phyloP scores from a whole-genome alignment of 1,139 yeast genomes.

The Taphrina flavorubra region DNA sequence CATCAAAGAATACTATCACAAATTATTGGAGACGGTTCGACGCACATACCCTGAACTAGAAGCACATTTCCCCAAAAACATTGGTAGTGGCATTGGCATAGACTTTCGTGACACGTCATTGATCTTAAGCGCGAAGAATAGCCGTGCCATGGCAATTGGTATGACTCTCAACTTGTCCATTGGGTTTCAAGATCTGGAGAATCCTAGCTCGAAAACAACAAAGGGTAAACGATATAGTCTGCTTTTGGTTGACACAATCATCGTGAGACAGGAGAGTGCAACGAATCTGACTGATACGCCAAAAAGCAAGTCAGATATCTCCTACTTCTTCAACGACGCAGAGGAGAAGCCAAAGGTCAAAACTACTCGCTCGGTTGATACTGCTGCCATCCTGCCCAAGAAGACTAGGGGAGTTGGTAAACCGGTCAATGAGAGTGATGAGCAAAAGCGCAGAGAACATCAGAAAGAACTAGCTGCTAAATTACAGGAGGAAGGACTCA shows the following conservation, averaged over 20 bases:
- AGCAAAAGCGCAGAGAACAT: conserved; percentile 78
- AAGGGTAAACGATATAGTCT: conserved; percentile 67
- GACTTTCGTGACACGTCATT: conserved; percentile 85
- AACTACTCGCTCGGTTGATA: conserved; percentile 48
- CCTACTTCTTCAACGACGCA: conserved; percentile 72
- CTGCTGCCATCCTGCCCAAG: conserved; percentile 61
- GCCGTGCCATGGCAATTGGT: conserved; percentile 69
- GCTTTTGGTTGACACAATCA: conserved; percentile 80
- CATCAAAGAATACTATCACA: conserved; percentile 70
- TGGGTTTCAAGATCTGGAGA: conserved; percentile 70
- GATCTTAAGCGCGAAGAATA: conserved; percentile 74
- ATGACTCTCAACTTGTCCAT: conserved; percentile 76
- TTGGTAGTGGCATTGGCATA: conserved; percentile 90
- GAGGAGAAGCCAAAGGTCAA: conserved; percentile 50
- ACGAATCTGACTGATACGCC: conserved; percentile 78
- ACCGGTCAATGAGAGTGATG: conserved; percentile 73
- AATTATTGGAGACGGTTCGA: conserved; percentile 65
- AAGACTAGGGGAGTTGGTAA: conserved; percentile 79
- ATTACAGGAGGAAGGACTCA: conserved; percentile 46
- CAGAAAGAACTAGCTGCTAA: conserved; percentile 62
- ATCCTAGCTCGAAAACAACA: conserved; percentile 56
- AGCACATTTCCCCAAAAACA: conserved; percentile 71
- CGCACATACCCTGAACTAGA: conserved; percentile 66
- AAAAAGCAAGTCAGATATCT: conserved; percentile 72
- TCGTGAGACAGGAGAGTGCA: conserved; percentile 62